Evolutionary conservation across 2,329 filamentous ascomycete genomes (phyloP), one percentile per base, ranked within the genome.

Genomic region (Nigrospora oryzae): DNA sequence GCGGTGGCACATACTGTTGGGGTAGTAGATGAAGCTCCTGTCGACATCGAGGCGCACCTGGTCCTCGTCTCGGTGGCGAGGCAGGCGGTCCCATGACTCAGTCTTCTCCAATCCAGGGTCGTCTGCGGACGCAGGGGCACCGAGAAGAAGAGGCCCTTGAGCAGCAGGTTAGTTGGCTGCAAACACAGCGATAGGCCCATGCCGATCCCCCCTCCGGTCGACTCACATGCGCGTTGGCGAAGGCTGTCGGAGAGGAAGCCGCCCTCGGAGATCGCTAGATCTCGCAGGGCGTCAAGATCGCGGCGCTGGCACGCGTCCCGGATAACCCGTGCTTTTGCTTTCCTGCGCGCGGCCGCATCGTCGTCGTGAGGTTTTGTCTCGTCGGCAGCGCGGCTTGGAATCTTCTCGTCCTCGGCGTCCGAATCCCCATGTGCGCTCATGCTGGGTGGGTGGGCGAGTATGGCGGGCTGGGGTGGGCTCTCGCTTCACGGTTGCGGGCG

Each of bases 21-120:
- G 93, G 63, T 98, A 98, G 68, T 96, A 94, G 49, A 97, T 85
- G 65, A 98, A 98, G n/a, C 93, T 90, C 45, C 93, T 79, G 65
- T 96, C 81, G 45, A 98, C 93, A 61, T 98, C 93, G 40, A 97
- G 75, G 58, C 83, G 77, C 35, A 98, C 89, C 66, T 98, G 93
- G 41, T 86, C 82, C 63, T 98, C 93, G 57, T 98, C 93, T 32
- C 69, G 70, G 65, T 98, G 93, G n/a, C 66, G 73, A 30, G 84
- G 78, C 36, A 95, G 68, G n/a, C 71, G 59, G 50, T 69, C 67
- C 84, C 84, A 87, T 39, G 13, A 15, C 13, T 51, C 19, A 14
- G 48, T 36, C 34, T 56, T 44, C 32, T 55, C 50, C 13, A 44
- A 47, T n/a, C 45, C 49, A 13, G 16, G 7, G 8, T 45, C 39